Evolutionary conservation across 345 rosid species (phyloP).

Genomic region (Murraya koenigii): DNA sequence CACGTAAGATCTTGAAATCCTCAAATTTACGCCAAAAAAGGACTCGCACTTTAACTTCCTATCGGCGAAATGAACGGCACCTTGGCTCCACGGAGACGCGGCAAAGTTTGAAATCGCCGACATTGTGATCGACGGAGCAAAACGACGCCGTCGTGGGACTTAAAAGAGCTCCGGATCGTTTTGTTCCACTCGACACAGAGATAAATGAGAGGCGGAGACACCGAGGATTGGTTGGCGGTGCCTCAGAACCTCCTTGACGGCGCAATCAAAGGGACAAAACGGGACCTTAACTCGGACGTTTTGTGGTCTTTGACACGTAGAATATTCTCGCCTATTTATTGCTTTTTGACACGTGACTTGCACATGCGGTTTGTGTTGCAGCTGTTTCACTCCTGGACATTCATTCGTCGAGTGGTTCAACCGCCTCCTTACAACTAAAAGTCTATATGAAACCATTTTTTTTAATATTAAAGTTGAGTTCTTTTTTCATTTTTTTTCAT

Average conservation of each 20-base stretch:
- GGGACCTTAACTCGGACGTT: background rate
- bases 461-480: no score
- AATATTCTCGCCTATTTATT: background rate
- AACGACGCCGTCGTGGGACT: background rate
- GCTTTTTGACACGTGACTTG: background rate
- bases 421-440: no score
- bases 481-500: no score
- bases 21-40: background rate
- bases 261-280: background rate
- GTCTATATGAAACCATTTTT: no score
- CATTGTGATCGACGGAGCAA: constrained; percentile 13
- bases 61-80: constrained; percentile 7
- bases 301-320: background rate
- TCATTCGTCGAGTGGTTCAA: no score
- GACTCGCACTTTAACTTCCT: constrained; percentile 1
- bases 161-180: background rate
- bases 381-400: no score
- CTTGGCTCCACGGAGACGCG: background rate
- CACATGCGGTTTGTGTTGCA: background rate
- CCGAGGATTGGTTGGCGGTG: constrained; percentile 22
- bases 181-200: background rate
- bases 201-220: constrained; percentile 32
- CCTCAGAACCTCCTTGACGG: background rate
- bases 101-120: constrained; percentile 27
- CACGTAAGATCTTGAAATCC: constrained; percentile 12